These are phyloP conservation scores for Aspergillus awamori DNA, from an alignment of 2,329 filamentous ascomycete genomes.

Conservation along the genomic window DNA sequence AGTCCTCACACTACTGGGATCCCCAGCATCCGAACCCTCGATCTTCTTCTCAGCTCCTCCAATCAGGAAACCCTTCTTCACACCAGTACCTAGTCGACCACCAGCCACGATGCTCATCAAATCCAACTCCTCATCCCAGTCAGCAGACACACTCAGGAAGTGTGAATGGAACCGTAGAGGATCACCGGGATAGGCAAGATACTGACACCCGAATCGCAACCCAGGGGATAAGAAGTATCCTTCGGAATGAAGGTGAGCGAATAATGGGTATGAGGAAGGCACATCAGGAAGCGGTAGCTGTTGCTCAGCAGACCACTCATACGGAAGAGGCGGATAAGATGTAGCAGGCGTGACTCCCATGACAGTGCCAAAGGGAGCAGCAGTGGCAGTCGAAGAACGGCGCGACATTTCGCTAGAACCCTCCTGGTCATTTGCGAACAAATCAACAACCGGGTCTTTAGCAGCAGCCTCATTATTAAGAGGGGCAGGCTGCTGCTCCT, in stretches of 20 bases:
- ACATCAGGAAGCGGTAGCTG: conserved; percentile 38
- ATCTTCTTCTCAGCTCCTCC: conserved; percentile 63
- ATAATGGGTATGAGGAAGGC: conserved; percentile 69
- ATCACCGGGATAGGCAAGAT: conserved; percentile 93
- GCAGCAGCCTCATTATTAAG: conserved; percentile 12
- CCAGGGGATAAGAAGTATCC: conserved; percentile 91
- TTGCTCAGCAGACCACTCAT: conserved; percentile 30
- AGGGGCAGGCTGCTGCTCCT: conserved; percentile 5
- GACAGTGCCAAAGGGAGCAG: conserved; percentile 21
- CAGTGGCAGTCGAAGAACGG: conserved; percentile 17
- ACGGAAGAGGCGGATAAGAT: conserved; percentile 50
- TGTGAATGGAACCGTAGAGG: conserved; percentile 94
- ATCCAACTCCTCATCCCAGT: conserved; percentile 85
- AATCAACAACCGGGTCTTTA: conserved; percentile 22
- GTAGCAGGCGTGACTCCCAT: conserved; percentile 54
- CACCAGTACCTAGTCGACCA: conserved; percentile 85
- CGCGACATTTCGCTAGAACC: conserved; percentile 17
- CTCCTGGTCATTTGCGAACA: conserved; percentile 27
- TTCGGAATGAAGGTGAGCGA: conserved; percentile 73
- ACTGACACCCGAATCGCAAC: conserved; percentile 90
- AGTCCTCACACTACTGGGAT: conserved; percentile 56
- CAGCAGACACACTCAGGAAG: conserved; percentile 80
- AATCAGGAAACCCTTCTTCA: conserved; percentile 93
- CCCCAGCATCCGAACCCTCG: conserved; percentile 39
- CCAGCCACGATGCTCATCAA: conserved; percentile 84